Percentiles rank a stretch among this genome's conserved stretches.
Evolutionary conservation across 805 yeast species (phyloP).

Genomic region (Spencermartinsiella europaea): DNA sequence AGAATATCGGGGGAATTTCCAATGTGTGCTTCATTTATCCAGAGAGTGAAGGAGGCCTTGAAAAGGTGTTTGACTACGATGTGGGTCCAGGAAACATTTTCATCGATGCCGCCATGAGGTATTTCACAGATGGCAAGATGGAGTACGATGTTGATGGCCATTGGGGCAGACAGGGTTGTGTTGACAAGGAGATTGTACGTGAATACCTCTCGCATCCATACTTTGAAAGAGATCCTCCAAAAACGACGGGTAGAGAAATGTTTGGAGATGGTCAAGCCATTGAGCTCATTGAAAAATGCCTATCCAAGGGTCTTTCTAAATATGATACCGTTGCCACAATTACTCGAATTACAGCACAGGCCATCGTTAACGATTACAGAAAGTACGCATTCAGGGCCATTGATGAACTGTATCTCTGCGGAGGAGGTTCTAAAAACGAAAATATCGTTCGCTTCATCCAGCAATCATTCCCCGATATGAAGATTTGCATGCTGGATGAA

Average conservation of each 20-base stretch:
- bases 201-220: constrained; percentile 21
- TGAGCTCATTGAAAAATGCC: constrained; percentile 13
- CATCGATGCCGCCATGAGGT: constrained; percentile 29
- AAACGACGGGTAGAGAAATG: constrained; percentile 29
- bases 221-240: constrained; percentile 24
- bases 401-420: constrained; percentile 27
- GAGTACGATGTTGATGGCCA: constrained; percentile 27
- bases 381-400: constrained; percentile 18
- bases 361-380: constrained; percentile 24
- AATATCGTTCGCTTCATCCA: constrained; percentile 22
- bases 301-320: constrained; percentile 17
- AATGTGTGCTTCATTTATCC: constrained; percentile 27
- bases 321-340: constrained; percentile 27
- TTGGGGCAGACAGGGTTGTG: constrained; percentile 25
- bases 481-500: constrained; percentile 16
- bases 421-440: constrained; percentile 29
- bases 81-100: constrained; percentile 30
- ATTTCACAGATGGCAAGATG: constrained; percentile 21
- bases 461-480: constrained; percentile 21
- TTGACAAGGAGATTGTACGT: constrained; percentile 23
- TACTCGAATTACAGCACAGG: constrained; percentile 26
- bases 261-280: constrained; percentile 26
- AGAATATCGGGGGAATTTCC: constrained; percentile 30
- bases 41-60: constrained; percentile 24
- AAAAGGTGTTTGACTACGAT: constrained; percentile 26